Evolutionary conservation across 2,329 filamentous ascomycete genomes (phyloP).

Genomic region (Phyllachora maydis): DNA sequence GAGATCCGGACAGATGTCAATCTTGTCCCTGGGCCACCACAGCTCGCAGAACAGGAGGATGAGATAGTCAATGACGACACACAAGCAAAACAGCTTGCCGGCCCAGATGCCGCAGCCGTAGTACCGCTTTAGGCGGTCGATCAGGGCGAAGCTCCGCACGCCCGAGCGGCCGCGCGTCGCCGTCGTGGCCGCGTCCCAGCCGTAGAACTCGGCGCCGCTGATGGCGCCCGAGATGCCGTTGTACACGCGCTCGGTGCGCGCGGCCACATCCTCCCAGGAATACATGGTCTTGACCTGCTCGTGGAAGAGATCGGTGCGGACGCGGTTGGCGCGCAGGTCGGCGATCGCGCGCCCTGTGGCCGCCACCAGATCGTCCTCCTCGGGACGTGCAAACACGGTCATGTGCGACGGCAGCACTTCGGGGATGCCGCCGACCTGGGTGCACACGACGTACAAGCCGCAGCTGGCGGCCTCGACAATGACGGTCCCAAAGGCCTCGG

Average conservation of each 20-base stretch:
- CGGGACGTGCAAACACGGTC: slow-evolving; percentile 92
- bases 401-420: slow-evolving; percentile 91
- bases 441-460: slow-evolving; percentile 90
- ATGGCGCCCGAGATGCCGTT: slow-evolving; percentile 79
- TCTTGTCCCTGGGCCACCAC: slow-evolving; percentile 63
- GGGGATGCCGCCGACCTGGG: slow-evolving; percentile 87
- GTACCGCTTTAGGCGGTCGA: slow-evolving; percentile 87
- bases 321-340: slow-evolving; percentile 63
- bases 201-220: slow-evolving; percentile 73
- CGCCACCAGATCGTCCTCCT: slow-evolving; percentile 82
- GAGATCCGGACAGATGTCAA: slow-evolving; percentile 84
- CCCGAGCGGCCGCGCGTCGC: slow-evolving; percentile 45
- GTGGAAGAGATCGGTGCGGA: slow-evolving; percentile 85
- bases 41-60: slow-evolving; percentile 78
- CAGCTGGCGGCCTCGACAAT: slow-evolving; percentile 95
- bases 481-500: slow-evolving; percentile 93
- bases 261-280: slow-evolving; percentile 89
- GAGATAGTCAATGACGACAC: slow-evolving; percentile 83
- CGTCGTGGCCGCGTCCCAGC: slow-evolving; percentile 57
- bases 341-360: slow-evolving; percentile 82
- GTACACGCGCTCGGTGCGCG: slow-evolving; percentile 87
- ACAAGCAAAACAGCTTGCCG: slow-evolving; percentile 89
- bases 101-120: slow-evolving; percentile 98
- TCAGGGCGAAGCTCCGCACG: slow-evolving; percentile 74
- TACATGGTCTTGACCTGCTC: slow-evolving; percentile 98